These are phyloP conservation scores for Jatropha curcas DNA, from an alignment of 345 rosid genomes.

Conservation along the genomic window DNA sequence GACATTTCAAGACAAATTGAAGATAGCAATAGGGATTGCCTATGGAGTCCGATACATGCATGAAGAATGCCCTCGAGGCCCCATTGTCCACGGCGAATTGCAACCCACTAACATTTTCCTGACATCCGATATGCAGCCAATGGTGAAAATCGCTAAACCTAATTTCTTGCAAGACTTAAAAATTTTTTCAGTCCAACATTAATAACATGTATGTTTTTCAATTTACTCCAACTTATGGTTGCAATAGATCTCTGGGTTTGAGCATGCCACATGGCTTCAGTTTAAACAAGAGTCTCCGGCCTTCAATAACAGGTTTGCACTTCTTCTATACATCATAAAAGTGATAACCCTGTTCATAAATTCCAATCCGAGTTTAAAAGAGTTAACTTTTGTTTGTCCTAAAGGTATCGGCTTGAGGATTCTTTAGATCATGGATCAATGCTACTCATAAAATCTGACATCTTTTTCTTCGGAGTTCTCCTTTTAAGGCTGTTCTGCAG, in stretches of 20 bases:
- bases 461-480: slow-evolving; percentile 39
- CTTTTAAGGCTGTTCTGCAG: slow-evolving; percentile 43
- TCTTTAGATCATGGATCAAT: slow-evolving; percentile 17
- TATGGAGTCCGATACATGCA: slow-evolving; percentile 43
- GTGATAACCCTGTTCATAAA: no score
- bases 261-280: slow-evolving; percentile 35
- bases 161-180: not conserved
- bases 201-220: no score
- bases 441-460: slow-evolving; percentile 29
- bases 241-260: slow-evolving; percentile 41
- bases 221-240: slow-evolving; percentile 4
- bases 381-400: slow-evolving; percentile 9
- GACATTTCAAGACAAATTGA: slow-evolving; percentile 32
- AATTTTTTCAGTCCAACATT: not conserved
- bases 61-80: slow-evolving; percentile 39
- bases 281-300: slow-evolving; percentile 15
- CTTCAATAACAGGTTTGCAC: slow-evolving; percentile 25
- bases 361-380: no score
- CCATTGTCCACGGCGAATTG: slow-evolving; percentile 34
- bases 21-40: slow-evolving; percentile 37
- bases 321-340: no score
- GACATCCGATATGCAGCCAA: slow-evolving; percentile 27
- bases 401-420: slow-evolving; percentile 22
- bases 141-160: slow-evolving; percentile 28
- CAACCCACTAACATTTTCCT: slow-evolving; percentile 31